Base-by-base conservation (phyloP, 1,284 basidiomycete species). In the Vanrija humicola region DNA sequence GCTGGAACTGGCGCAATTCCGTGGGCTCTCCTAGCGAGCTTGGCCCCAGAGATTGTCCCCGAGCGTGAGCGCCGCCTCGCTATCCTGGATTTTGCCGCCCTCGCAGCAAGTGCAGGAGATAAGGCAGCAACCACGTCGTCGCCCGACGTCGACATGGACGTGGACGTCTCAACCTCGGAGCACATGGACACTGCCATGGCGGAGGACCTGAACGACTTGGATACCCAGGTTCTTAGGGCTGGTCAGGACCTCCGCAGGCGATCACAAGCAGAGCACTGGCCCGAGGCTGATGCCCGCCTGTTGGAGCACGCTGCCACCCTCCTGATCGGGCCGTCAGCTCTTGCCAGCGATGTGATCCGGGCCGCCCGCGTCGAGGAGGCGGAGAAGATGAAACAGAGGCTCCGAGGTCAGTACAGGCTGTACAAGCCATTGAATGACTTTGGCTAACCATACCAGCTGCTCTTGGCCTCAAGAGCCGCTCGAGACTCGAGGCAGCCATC, bases 381-480 rank as follows among this genome's bases (percentile, higher is more conserved):
- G 7, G 48, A 23, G 14, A 34, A 34, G 34, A 34, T 34, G 9
- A 34, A 34, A 5, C 34, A 34, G 34, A 34, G 34, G 12, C 34
- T 34, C 12, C 12, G 14, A 34, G 9, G 34, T 34, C 9, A 5
- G 34, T 34, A 28, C 10, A 8, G 28, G 6, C 28, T 28, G 28
- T 28, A 10, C 10, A 8, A 10, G 10, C 28, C 6, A 1, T 28
- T 7, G 28, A 1, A 4, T 7, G 28, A 28, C 28, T 28, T 8
- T 7, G 6, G 28, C 34, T 34, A 15, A 34, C 34, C 9, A 5
- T 12, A 3, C 3, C 46, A 54, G 59, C 54, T 19, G 23, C 25
- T 6, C 52, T 54, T 10, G 59, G 59, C 8, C 34, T 59, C 16
- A 54, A 49, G 51, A 34, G 23, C 21, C 56, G 43, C 15, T 55